phyloP scores from a whole-genome alignment of 108 stramenopile species.

The Aurantiochytrium sp. region DNA sequence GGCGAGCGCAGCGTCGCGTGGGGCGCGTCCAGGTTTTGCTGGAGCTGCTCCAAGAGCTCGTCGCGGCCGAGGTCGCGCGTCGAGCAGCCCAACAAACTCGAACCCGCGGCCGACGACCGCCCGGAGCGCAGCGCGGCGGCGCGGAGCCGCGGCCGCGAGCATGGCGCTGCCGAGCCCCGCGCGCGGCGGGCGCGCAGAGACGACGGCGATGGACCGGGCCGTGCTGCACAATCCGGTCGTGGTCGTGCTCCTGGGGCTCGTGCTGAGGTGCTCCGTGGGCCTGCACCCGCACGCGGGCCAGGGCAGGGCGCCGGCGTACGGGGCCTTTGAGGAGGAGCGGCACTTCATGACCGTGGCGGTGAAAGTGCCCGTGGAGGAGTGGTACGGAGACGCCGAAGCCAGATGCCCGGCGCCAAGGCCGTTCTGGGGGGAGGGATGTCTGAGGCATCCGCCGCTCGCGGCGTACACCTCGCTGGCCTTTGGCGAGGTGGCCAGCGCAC shows the following conservation, averaged over 20 bases:
- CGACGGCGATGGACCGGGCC: constrained; percentile 19
- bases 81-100: no score
- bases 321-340: not conserved
- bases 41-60: no score
- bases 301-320: not conserved
- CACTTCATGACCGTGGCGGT: not conserved
- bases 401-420: not conserved
- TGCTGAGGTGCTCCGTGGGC: constrained; percentile 4
- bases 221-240: constrained; percentile 22
- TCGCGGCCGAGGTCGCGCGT: no score
- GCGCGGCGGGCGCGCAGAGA: no score
- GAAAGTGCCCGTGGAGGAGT: not conserved
- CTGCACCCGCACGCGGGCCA: constrained; percentile 22
- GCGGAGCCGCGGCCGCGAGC: no score
- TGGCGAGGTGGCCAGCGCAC: not conserved
- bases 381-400: not conserved
- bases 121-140: no score
- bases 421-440: not conserved
- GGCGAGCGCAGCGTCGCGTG: no score
- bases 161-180: no score
- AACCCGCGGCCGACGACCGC: no score
- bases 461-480: not conserved
- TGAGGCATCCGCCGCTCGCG: not conserved
- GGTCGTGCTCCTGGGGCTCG: not conserved
- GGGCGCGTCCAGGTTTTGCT: no score